These are phyloP conservation scores for Taiozyma sp. DNA, from an alignment of 1,139 yeast species.

Conservation along the genomic window DNA sequence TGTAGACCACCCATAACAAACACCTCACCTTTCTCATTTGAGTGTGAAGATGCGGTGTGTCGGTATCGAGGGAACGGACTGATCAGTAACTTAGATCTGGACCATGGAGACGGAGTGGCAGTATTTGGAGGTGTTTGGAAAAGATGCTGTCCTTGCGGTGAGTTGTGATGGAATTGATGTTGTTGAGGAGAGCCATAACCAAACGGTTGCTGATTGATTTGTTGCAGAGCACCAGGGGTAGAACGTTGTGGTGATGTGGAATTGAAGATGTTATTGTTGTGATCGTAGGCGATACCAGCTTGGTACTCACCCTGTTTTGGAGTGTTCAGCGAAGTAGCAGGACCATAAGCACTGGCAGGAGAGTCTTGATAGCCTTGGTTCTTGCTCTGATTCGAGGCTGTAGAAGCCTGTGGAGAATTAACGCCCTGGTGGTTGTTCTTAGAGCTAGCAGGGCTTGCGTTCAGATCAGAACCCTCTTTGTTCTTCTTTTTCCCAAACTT, in stretches of 20 bases:
- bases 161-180: conserved; percentile 2
- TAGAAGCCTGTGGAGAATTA: conserved; percentile 6
- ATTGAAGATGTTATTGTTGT: conserved; percentile 19
- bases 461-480: conserved; percentile 3
- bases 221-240: not conserved
- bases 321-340: not conserved
- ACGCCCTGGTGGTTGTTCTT: not conserved
- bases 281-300: conserved; percentile 16
- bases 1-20: conserved; percentile 94
- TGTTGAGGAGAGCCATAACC: conserved; percentile 9
- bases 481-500: conserved; percentile 25
- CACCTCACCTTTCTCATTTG: conserved; percentile 77
- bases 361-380: not conserved
- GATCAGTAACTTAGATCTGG: conserved; percentile 57
- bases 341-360: not conserved
- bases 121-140: conserved; percentile 7
- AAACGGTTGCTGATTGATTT: not conserved
- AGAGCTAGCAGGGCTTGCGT: conserved; percentile 1
- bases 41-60: conserved; percentile 75
- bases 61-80: conserved; percentile 95
- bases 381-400: conserved; percentile 1
- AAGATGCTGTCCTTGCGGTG: conserved; percentile 3
- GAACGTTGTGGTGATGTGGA: conserved; percentile 20
- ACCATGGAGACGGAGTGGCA: conserved; percentile 57
- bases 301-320: conserved; percentile 5